A percentile compares a stretch with the other conserved stretches of the same genome.
Evolutionary conservation across 257 asterid species (phyloP).

Genomic region (Solanum clarkiae): DNA sequence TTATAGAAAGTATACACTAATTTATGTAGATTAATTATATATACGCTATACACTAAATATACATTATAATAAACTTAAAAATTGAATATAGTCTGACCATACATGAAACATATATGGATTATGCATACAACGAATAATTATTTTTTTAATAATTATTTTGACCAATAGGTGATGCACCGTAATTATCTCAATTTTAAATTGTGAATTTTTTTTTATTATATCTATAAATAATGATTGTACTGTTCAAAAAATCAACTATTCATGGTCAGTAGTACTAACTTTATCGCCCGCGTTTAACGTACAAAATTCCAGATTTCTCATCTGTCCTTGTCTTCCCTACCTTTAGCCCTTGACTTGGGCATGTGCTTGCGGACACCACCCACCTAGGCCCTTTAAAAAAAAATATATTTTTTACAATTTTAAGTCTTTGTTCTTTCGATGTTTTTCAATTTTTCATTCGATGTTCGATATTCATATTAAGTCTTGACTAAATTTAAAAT

Average conservation of each 20-base stretch:
- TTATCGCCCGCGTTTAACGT: not conserved
- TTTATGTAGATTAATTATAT: too few relatives aligned
- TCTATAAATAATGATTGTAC: not conserved
- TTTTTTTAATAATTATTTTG: too few relatives aligned
- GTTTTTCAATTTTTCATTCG: not conserved
- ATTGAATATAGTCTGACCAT: too few relatives aligned
- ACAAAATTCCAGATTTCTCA: not conserved
- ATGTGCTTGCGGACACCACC: not conserved
- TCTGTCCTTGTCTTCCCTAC: not conserved
- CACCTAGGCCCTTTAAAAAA: not conserved
- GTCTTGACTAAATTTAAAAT: not conserved
- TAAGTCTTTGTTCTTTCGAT: not conserved
- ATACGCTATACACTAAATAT: too few relatives aligned
- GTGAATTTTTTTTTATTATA: too few relatives aligned
- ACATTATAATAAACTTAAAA: too few relatives aligned
- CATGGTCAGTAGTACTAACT: not conserved
- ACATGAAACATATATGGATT: too few relatives aligned
- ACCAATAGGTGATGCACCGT: too few relatives aligned
- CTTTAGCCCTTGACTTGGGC: not conserved
- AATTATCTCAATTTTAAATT: too few relatives aligned
- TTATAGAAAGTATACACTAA: too few relatives aligned
- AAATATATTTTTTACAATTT: not conserved
- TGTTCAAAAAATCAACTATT: not conserved
- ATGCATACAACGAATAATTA: too few relatives aligned
- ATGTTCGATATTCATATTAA: not conserved